Evolutionary conservation across 2,329 filamentous ascomycete genomes (phyloP), one percentile per base, ranked within the genome.

Genomic region (Macroventuria anomochaeta): DNA sequence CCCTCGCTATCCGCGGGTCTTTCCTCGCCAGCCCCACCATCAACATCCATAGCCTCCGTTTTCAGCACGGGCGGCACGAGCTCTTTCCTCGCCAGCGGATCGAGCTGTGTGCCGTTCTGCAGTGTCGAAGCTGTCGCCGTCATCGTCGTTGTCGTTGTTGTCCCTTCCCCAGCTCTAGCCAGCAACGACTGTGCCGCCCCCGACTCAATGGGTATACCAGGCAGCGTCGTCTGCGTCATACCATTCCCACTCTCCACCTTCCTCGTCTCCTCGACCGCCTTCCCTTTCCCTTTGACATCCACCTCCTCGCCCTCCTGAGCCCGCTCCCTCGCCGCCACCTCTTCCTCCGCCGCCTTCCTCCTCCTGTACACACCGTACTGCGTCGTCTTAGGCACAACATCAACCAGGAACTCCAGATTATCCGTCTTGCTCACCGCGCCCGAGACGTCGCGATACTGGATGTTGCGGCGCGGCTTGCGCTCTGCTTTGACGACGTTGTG

Each of bases 371-470:
- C 85, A 71, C 89, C 90, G 79, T 87, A 96, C 13, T 90, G 87
- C 5, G 88, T 85, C 1, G 93, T 97, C 72, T 89, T 89, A 52
- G 95, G 95, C 31, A 97, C 89, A 21, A 96, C 85, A 75, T 99
- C 95, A 58, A 89, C 83, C 12, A 99, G 85, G 71, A 99, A 99
- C 74, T 99, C 93, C 44, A 99, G 88, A 73, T 96, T 96, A 75
- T 97, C 95, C 58, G 92, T 87, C 71, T 91, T 89, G 7, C 89
- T 85, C 49, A 97, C 88, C 23, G 95, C 93, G 68, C 86, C 90
- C 63, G 93, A 91, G 34, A 99, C 83, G 75, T 99, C 95, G 71
- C 91, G 91, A 80, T 99, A 99, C 74, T 97, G 95, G 58, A 99
- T 89, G 69, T 96, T 97, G 56, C 93, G 87, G 51, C 95, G 84